Base-by-base conservation (phyloP, 805 yeast species). In the Yarrowia sp. region DNA sequence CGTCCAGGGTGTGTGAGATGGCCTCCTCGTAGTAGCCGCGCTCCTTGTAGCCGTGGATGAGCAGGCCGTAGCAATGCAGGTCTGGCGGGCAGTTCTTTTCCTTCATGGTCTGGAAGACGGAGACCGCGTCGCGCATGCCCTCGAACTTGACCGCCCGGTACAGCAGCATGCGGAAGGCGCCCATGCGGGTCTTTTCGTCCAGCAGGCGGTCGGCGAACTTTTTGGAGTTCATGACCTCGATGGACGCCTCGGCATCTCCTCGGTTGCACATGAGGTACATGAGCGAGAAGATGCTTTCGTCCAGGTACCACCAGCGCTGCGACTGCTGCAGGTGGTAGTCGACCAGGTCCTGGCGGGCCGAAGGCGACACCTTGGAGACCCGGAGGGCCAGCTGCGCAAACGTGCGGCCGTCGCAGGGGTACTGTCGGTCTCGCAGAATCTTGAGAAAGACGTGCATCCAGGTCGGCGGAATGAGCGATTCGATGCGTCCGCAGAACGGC, bases 41-140 rank as follows among this genome's bases (percentile, higher is more conserved):
- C 13, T 61, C 66, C 24, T 61, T 61, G 55, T 61, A 61, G 44
- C 66, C 66, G 66, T 61, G 66, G 53, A 61, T 61, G 36, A 61
- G 30, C 24, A 61, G 24, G 1, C 55, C 53, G 38, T 46, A 61
- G 17, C 53, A 46, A 1, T 47, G 53, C 30, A 47, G 44, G 36
- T 46, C 53, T 1, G 66, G 55, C 2, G 50, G 13, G 15, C 50
- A 50, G 43, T 55, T 55, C 38, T 47, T 46, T 9, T 46, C 53
- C 36, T 46, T 44, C 55, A 61, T 46, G 14, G 66, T 47, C 19
- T 61, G 13, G 55, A 46, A 61, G 14, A 61, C 55, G 7, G n/a
- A 9, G 14, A 61, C 46, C 8, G 24, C 66, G 24, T 61, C 66
- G 2, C 55, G 43, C 66, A 61, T 61, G 7, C 66, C 66, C 20